phyloP scores from a whole-genome alignment of 768 basidiomycete species.

The Boletus rubropictus region DNA sequence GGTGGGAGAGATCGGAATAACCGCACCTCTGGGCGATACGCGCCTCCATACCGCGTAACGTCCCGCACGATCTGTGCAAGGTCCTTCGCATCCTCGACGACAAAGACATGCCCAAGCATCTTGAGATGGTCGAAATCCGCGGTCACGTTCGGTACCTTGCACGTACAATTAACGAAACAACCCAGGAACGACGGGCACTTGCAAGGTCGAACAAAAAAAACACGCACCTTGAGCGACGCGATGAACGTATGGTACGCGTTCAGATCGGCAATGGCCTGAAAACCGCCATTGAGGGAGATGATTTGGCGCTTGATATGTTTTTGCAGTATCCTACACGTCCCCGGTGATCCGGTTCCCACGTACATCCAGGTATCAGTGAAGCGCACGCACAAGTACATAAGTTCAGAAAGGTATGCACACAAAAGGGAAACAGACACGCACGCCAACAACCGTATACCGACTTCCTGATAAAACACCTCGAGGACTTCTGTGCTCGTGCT shows the following conservation, averaged over 20 bases:
- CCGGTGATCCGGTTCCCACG: neutral
- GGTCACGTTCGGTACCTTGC: conserved; percentile 68
- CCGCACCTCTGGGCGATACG: conserved; percentile 85
- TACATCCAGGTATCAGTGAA: neutral
- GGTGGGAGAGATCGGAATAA: neutral
- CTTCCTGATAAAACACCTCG: conserved; percentile 97
- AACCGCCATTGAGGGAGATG: conserved; percentile 88
- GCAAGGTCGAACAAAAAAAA: conserved; percentile 32
- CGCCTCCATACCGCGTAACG: conserved; percentile 92
- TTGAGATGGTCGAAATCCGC: conserved; percentile 91
- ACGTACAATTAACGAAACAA: neutral
- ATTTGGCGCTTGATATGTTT: conserved; percentile 97
- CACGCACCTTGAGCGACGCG: conserved; percentile 63
- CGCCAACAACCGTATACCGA: conserved; percentile 85
- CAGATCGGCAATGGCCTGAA: conserved; percentile 93
- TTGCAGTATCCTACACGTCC: conserved; percentile 56
- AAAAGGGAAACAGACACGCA: conserved; percentile 34
- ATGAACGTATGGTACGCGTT: conserved; percentile 93
- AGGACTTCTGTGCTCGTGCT: conserved; percentile 94
- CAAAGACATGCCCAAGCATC: conserved; percentile 95
- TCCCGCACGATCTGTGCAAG: conserved; percentile 94
- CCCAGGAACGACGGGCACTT: neutral
- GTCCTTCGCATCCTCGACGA: conserved; percentile 94
- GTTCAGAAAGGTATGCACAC: neutral
- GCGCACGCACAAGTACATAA: no score